A percentile compares a stretch with the other conserved stretches of the same genome.
Evolutionary conservation across 495 filamentous ascomycete genomes (phyloP).

Genomic region (Tuber borchii): DNA sequence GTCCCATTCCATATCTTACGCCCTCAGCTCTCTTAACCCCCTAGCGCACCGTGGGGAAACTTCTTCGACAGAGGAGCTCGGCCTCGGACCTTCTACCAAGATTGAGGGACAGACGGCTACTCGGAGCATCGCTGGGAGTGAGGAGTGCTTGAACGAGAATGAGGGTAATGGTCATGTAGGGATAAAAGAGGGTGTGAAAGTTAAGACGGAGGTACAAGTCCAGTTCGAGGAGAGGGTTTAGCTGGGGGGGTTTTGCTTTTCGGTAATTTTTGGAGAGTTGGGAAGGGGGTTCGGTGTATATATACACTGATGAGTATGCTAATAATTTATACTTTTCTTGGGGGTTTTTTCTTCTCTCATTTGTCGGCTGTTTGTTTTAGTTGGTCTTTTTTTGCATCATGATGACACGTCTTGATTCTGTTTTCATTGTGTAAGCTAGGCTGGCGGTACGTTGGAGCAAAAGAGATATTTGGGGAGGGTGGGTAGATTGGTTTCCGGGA

Average conservation of each 20-base stretch:
- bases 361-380: neutral
- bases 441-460: neutral
- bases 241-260: neutral
- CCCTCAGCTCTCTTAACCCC: neutral
- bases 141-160: neutral
- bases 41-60: neutral
- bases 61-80: conserved; percentile 7
- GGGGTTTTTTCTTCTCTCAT: neutral
- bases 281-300: neutral
- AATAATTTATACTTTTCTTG: neutral
- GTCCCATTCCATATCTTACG: neutral
- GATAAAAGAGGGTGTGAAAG: neutral
- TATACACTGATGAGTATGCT: neutral
- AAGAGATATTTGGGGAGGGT: neutral
- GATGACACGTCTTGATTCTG: neutral
- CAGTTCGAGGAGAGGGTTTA: conserved; percentile 9
- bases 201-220: conserved; percentile 1
- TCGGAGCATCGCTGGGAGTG: neutral
- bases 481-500: neutral
- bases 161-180: neutral
- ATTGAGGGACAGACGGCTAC: neutral
- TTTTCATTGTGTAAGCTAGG: neutral
- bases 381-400: neutral
- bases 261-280: neutral
- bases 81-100: neutral